Evolutionary conservation across 2,329 filamentous ascomycete species (phyloP), one percentile per base, ranked within the genome.

Genomic region (Monilinia vaccinii-corymbosi): DNA sequence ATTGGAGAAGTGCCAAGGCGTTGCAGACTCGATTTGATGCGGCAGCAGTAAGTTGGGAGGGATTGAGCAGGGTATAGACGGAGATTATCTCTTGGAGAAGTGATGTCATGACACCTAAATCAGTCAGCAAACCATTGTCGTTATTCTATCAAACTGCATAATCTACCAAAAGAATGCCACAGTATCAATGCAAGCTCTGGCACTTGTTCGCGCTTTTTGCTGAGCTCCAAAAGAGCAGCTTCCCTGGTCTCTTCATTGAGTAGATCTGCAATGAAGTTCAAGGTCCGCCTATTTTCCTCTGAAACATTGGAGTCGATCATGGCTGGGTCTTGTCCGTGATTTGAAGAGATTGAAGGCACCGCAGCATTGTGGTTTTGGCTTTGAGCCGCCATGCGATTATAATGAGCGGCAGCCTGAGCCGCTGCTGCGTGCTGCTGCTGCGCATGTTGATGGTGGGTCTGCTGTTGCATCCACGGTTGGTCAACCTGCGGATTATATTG

Each of bases 31-130:
- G 82, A 77, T 99, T 99, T 4, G 90, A 96, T 18, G 94, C 93
- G n/a, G 94, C 92, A 3, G 94, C 94, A 9, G 94, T 99, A 69
- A 99, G 83, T 76, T 97, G 93, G 53, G 91, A 97, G 7, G 94
- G 94, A 74, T 96, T 99, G 69, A 99, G 83, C 5, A 99, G 83
- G 32, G 91, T 95, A 73, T 99, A 99, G 59, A 99, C 94, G 13
- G 93, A 97, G 72, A 99, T 99, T 73, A 99, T 99, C 77, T 99
- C 94, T 75, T 97, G 93, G 38, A 97, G 82, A 28, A 99, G 80
- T 58, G 91, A 96, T 49, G 94, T 97, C 94, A 99, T 99, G 71
- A 99, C 94, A 70, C 92, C 91, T 96, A 66, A 28, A 65, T 61
- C 60, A 58, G 47, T 69, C 64, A 65, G 64, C 53, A 63, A 57